A percentile compares a stretch with the other conserved stretches of the same genome.
phyloP scores from a whole-genome alignment of 768 basidiomycete genomes.

The Mycena amicta region DNA sequence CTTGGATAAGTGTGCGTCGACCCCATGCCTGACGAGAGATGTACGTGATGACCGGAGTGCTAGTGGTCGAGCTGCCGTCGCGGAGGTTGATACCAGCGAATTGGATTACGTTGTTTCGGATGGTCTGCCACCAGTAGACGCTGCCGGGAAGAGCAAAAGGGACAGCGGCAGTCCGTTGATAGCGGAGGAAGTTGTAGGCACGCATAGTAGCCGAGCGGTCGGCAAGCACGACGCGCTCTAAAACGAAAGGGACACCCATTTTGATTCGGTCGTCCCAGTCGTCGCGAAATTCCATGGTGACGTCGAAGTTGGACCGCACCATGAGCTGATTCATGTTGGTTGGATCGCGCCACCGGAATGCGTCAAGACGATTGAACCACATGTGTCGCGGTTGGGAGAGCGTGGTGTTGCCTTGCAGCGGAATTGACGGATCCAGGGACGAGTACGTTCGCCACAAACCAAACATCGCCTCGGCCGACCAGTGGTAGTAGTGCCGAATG shows the following conservation, averaged over 20 bases:
- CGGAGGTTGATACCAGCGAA: conserved; percentile 62
- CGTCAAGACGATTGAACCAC: conserved; percentile 74
- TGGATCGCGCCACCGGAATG: conserved; percentile 87
- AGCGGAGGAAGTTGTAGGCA: conserved; percentile 64
- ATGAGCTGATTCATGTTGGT: conserved; percentile 91
- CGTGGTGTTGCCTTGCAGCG: conserved; percentile 62
- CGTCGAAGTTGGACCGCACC: conserved; percentile 73
- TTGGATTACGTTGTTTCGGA: conserved; percentile 71
- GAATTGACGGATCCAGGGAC: conserved; percentile 72
- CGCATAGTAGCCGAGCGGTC: conserved; percentile 87
- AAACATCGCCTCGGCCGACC: conserved; percentile 89
- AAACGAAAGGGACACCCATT: conserved; percentile 69
- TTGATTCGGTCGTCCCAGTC: conserved; percentile 84
- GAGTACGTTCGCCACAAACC: conserved; percentile 93
- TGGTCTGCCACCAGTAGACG: conserved; percentile 82
- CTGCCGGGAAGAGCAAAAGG: conserved; percentile 77
- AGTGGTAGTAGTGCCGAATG: conserved; percentile 93
- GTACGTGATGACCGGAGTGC: conserved; percentile 86
- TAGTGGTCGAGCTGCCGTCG: conserved; percentile 47
- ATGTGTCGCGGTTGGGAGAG: conserved; percentile 77
- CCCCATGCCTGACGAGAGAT: conserved; percentile 90
- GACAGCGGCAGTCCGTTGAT: conserved; percentile 75
- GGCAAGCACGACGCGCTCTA: conserved; percentile 85
- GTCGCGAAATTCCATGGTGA: conserved; percentile 75
- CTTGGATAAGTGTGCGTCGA: conserved; percentile 74